Percentiles rank a stretch among this genome's conserved stretches.
Conservation (phyloP, 345 rosid genomes). For the Salix arbutifolia region DNA sequence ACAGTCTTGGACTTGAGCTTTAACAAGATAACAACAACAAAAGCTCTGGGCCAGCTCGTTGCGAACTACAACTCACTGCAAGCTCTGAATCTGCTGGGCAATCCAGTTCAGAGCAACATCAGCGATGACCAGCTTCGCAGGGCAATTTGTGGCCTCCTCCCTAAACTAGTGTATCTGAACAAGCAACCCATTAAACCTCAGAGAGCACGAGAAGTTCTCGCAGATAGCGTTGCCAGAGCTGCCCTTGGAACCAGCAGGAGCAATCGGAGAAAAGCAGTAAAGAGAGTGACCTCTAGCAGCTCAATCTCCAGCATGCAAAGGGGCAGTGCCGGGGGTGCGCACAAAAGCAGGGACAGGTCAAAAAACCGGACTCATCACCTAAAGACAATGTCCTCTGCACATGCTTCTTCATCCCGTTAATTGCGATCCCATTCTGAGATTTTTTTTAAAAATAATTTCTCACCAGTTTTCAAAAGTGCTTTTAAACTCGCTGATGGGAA, state of each 20-base stretch:
- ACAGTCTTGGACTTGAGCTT: constrained; percentile 83
- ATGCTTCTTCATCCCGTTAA: constrained; percentile 25
- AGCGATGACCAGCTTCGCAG: constrained; percentile 76
- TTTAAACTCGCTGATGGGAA: background rate
- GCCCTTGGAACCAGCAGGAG: constrained; percentile 49
- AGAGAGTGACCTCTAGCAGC: constrained; percentile 34
- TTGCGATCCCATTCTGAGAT: background rate
- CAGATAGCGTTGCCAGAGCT: constrained; percentile 75
- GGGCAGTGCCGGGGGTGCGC: constrained; percentile 15
- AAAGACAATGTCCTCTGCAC: constrained; percentile 24
- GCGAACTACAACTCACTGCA: constrained; percentile 76
- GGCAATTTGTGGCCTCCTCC: constrained; percentile 67
- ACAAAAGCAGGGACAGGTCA: constrained; percentile 30
- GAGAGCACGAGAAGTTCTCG: constrained; percentile 62
- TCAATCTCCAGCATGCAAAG: constrained; percentile 28
- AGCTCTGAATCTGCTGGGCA: constrained; percentile 79
- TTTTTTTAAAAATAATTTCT: background rate
- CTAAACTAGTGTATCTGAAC: constrained; percentile 76
- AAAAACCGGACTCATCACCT: constrained; percentile 35
- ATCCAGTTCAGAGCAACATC: constrained; percentile 71
- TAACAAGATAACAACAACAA: constrained; percentile 85
- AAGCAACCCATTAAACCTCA: constrained; percentile 76
- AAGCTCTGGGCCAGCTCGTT: constrained; percentile 84
- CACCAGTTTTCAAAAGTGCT: background rate
- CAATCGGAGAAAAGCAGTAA: constrained; percentile 34